Conservation (phyloP, 192 early-diverging fungal genomes). For the Coemansia furcata region DNA sequence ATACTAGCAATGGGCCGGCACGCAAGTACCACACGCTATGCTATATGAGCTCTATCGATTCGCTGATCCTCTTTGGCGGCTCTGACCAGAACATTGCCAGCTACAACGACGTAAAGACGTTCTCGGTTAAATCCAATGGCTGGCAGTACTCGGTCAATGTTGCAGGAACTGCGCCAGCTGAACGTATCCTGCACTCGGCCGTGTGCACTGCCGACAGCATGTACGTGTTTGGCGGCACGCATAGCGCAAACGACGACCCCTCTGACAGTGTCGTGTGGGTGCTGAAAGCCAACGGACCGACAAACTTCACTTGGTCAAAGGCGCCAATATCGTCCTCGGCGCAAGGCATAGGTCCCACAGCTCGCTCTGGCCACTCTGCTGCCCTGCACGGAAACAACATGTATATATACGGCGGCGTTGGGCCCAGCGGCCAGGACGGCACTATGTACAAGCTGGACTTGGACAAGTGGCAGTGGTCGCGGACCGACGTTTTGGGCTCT, state of each 20-base stretch:
- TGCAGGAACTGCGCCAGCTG: conserved; percentile 48
- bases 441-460: conserved; percentile 68
- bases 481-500: conserved; percentile 38
- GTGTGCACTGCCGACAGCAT: conserved; percentile 65
- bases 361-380: conserved; percentile 65
- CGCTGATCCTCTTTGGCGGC: conserved; percentile 66
- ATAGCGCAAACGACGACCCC: conserved; percentile 27
- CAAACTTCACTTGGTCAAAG: conserved; percentile 40
- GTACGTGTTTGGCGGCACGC: conserved; percentile 65
- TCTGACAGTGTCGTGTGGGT: conserved; percentile 57
- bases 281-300: conserved; percentile 22
- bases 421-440: conserved; percentile 53
- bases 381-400: conserved; percentile 58
- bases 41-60: conserved; percentile 57
- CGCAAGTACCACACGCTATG: conserved; percentile 57
- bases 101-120: conserved; percentile 56
- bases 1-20: conserved; percentile 57
- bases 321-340: conserved; percentile 35
- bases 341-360: conserved; percentile 49
- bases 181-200: conserved; percentile 63
- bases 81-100: conserved; percentile 50
- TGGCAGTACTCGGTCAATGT: conserved; percentile 56
- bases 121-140: conserved; percentile 46
- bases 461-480: conserved; percentile 60
- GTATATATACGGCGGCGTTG: conserved; percentile 70